Evolutionary conservation across 108 stramenopile genomes (phyloP).

Genomic region (Ochromonas danica): DNA sequence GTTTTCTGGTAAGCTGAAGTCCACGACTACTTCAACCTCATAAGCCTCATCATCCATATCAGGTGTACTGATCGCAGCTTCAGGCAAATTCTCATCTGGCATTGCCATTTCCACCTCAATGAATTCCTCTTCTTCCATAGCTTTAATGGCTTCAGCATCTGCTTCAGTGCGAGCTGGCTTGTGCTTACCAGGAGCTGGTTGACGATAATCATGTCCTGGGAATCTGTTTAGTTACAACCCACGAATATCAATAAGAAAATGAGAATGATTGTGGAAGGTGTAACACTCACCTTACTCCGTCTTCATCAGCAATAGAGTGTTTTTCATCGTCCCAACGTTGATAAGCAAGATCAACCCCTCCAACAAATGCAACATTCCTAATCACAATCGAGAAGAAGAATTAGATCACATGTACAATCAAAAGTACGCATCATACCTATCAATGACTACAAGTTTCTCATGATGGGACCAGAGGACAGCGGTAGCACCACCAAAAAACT

Average conservation of each 20-base stretch:
- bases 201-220: constrained; percentile 30
- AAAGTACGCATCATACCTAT: not conserved
- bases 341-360: constrained; percentile 25
- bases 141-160: not conserved
- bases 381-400: not conserved
- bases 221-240: too few species aligned
- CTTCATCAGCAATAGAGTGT: constrained; percentile 15
- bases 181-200: not conserved
- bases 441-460: constrained; percentile 35
- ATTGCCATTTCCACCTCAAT: not conserved
- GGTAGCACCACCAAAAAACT: constrained; percentile 24
- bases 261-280: not conserved
- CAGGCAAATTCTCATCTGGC: not conserved
- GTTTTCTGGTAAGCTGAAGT: not conserved
- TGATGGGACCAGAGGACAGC: constrained; percentile 37
- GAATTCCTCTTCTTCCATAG: not conserved
- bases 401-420: not conserved
- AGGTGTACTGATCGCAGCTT: not conserved
- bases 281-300: not conserved
- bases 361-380: constrained; percentile 18
- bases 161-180: not conserved
- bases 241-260: not conserved
- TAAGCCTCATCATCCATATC: constrained; percentile 1
- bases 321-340: constrained; percentile 35
- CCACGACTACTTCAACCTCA: not conserved